These are phyloP conservation scores for Rhodotorula taiwanensis DNA, from an alignment of 768 basidiomycete genomes.

Conservation along the genomic window DNA sequence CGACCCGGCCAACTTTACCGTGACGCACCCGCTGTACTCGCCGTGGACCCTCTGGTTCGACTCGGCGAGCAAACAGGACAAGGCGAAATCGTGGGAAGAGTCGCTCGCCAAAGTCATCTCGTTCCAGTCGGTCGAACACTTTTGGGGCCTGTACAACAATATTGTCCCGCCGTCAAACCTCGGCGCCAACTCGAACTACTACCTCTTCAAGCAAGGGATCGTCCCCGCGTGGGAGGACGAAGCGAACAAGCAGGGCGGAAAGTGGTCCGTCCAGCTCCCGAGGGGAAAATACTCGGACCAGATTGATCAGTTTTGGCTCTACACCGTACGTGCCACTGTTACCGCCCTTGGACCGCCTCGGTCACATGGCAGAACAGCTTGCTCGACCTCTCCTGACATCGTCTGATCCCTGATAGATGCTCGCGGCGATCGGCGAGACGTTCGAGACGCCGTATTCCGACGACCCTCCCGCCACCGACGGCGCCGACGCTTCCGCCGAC, in stretches of 20 bases:
- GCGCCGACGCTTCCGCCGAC: slow-evolving; percentile 41
- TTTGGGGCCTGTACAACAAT: slow-evolving; percentile 98
- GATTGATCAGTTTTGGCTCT: slow-evolving; percentile 96
- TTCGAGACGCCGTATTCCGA: slow-evolving; percentile 72
- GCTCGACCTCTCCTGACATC: slow-evolving; percentile 27
- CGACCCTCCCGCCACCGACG: slow-evolving; percentile 43
- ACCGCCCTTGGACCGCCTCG: neutral
- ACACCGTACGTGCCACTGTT: slow-evolving; percentile 59
- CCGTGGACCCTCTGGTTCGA: slow-evolving; percentile 88
- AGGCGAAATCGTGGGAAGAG: slow-evolving; percentile 82
- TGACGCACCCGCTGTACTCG: slow-evolving; percentile 60
- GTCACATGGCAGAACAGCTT: too few species aligned
- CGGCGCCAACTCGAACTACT: slow-evolving; percentile 91
- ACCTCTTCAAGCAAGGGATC: slow-evolving; percentile 81
- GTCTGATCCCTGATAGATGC: slow-evolving; percentile 61
- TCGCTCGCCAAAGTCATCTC: slow-evolving; percentile 93
- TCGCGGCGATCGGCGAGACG: slow-evolving; percentile 97
- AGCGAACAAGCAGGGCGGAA: slow-evolving; percentile 92
- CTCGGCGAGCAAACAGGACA: slow-evolving; percentile 67
- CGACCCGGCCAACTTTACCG: slow-evolving; percentile 86
- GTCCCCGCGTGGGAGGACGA: slow-evolving; percentile 45
- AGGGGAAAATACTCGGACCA: slow-evolving; percentile 78
- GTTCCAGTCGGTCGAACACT: slow-evolving; percentile 96
- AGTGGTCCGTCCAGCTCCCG: slow-evolving; percentile 97
- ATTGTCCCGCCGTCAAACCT: slow-evolving; percentile 90